Conservation (phyloP, 1,139 yeast genomes). For the Pichia inconspicua region DNA sequence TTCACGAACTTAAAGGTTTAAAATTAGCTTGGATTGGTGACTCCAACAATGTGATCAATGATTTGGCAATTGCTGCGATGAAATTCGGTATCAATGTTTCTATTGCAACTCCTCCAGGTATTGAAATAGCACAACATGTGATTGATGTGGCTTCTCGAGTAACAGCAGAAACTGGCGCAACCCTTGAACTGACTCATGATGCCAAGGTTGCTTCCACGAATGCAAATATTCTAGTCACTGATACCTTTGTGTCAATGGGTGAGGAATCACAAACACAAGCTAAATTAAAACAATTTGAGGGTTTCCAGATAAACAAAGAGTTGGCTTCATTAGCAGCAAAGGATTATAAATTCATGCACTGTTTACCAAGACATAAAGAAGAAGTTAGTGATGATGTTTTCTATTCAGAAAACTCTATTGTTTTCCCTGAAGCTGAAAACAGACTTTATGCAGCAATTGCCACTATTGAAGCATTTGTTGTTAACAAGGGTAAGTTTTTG, state of each 20-base stretch:
- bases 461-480: constrained; percentile 80
- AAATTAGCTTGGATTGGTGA: constrained; percentile 96
- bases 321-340: constrained; percentile 57
- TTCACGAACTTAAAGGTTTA: constrained; percentile 51
- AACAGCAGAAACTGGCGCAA: constrained; percentile 42
- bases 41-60: constrained; percentile 91
- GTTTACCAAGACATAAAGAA: constrained; percentile 90
- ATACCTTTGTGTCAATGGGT: constrained; percentile 97
- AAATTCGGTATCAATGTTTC: constrained; percentile 78
- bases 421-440: constrained; percentile 93
- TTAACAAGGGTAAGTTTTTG: constrained; percentile 63
- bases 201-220: constrained; percentile 63
- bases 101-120: constrained; percentile 73
- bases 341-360: constrained; percentile 81
- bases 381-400: constrained; percentile 93
- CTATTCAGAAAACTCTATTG: constrained; percentile 75
- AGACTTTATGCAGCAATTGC: constrained; percentile 95
- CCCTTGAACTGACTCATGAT: constrained; percentile 59
- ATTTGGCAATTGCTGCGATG: constrained; percentile 83
- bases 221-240: constrained; percentile 88
- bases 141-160: constrained; percentile 46
- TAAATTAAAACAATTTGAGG: constrained; percentile 72
- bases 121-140: constrained; percentile 56
- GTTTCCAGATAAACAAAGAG: constrained; percentile 72
- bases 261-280: constrained; percentile 71